phyloP scores from a whole-genome alignment of 116 monocot genomes.

The Cymodocea nodosa region DNA sequence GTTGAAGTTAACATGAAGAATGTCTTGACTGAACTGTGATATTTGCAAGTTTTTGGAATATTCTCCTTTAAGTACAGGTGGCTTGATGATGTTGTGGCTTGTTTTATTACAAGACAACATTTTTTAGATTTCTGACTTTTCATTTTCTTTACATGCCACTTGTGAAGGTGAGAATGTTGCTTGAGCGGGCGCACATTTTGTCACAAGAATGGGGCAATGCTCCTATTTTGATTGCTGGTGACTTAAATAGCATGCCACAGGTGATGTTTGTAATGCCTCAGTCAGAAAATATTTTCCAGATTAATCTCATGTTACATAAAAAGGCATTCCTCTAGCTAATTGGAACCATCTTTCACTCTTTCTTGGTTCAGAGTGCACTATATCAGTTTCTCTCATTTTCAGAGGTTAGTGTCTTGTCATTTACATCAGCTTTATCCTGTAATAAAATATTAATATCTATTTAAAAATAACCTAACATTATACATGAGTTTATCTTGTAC shows the following conservation, averaged over 20 bases:
- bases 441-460: too few species aligned
- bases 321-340: neutral
- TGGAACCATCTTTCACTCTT: neutral
- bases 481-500: neutral
- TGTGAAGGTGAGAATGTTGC: slow-evolving; percentile 37
- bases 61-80: too few species aligned
- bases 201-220: slow-evolving; percentile 28
- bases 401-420: slow-evolving; percentile 24
- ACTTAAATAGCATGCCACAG: slow-evolving; percentile 56
- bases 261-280: slow-evolving; percentile 6
- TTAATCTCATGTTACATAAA: neutral
- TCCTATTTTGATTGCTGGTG: slow-evolving; percentile 52
- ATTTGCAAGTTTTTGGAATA: too few species aligned
- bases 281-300: neutral
- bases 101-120: neutral
- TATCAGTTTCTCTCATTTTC: slow-evolving; percentile 41
- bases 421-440: neutral
- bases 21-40: too few species aligned
- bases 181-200: slow-evolving; percentile 31
- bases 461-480: neutral
- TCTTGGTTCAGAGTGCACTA: slow-evolving; percentile 38
- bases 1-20: too few species aligned
- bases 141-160: neutral
- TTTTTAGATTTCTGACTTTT: neutral
- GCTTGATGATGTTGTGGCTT: neutral